Evolutionary conservation across 768 basidiomycete genomes (phyloP).

Genomic region (Trametopsis cervina): DNA sequence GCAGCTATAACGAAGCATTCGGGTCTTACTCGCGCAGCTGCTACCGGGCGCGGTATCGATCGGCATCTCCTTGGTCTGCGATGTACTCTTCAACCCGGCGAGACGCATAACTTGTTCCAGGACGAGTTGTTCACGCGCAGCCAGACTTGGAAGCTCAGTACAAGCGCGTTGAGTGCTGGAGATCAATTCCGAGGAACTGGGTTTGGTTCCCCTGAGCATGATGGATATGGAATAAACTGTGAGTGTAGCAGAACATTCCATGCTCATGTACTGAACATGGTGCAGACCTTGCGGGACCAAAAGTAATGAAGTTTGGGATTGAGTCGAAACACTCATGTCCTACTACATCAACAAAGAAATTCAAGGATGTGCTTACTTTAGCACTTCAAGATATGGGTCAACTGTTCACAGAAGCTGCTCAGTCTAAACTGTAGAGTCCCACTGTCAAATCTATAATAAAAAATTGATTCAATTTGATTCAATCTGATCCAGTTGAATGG

Average conservation of each 20-base stretch:
- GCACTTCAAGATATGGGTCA: conserved; percentile 65
- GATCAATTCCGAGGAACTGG: conserved; percentile 86
- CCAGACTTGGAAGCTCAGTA: conserved; percentile 82
- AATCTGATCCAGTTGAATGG: conserved; percentile 9
- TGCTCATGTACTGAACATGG: conserved; percentile 15
- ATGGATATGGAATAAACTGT: conserved; percentile 97
- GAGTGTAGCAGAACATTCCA: conserved; percentile 25
- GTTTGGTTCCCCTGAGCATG: conserved; percentile 74
- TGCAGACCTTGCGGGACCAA: conserved; percentile 73
- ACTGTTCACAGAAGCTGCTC: conserved; percentile 12
- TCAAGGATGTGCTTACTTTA: conserved; percentile 54
- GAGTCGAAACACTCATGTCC: conserved; percentile 77
- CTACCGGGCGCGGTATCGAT: conserved; percentile 80
- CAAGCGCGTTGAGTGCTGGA: conserved; percentile 84
- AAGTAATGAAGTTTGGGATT: conserved; percentile 85
- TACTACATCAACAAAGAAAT: conserved; percentile 61
- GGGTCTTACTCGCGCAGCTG: conserved; percentile 66
- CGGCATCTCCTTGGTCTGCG: conserved; percentile 85
- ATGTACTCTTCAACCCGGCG: conserved; percentile 53
- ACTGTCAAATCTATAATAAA: not conserved
- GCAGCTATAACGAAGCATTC: conserved; percentile 68
- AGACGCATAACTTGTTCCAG: conserved; percentile 59
- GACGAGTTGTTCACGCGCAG: conserved; percentile 72
- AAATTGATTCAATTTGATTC: not conserved
- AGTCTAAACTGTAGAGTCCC: conserved; percentile 10